Conservation (phyloP, 2,329 filamentous ascomycete species). For the Aspergillus pseudotamarii region DNA sequence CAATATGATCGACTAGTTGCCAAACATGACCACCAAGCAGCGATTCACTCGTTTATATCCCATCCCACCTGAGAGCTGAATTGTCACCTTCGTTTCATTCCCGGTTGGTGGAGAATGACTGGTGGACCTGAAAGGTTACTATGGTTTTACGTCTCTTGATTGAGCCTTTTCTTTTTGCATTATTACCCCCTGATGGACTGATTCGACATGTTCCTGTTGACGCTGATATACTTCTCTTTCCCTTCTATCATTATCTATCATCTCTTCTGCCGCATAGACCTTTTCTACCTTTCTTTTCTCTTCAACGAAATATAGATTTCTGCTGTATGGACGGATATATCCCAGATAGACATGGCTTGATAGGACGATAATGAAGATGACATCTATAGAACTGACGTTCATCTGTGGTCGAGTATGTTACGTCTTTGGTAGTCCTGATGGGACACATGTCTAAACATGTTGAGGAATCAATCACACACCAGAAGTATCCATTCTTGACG, state of each 20-base stretch:
- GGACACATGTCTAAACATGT: background rate
- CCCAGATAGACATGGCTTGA: background rate
- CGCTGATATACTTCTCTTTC: background rate
- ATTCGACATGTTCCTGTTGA: background rate
- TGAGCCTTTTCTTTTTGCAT: background rate
- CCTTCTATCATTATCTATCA: background rate
- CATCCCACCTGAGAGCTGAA: background rate
- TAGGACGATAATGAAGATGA: background rate
- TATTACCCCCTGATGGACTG: background rate
- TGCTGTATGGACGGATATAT: constrained; percentile 5
- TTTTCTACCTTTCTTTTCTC: background rate
- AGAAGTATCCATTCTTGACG: no score
- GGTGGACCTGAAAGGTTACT: background rate
- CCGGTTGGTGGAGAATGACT: background rate
- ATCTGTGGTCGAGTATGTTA: background rate
- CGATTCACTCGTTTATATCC: background rate
- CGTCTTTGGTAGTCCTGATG: background rate
- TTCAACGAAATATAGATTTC: constrained; percentile 2
- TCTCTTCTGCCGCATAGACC: constrained; percentile 3
- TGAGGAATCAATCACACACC: no score
- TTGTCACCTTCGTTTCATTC: background rate
- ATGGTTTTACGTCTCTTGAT: constrained; percentile 2
- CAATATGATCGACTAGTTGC: background rate
- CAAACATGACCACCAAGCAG: background rate
- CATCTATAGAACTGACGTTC: background rate